These are phyloP conservation scores for Fraxinus floribunda DNA, from an alignment of 305 asterid genomes.

Conservation along the genomic window DNA sequence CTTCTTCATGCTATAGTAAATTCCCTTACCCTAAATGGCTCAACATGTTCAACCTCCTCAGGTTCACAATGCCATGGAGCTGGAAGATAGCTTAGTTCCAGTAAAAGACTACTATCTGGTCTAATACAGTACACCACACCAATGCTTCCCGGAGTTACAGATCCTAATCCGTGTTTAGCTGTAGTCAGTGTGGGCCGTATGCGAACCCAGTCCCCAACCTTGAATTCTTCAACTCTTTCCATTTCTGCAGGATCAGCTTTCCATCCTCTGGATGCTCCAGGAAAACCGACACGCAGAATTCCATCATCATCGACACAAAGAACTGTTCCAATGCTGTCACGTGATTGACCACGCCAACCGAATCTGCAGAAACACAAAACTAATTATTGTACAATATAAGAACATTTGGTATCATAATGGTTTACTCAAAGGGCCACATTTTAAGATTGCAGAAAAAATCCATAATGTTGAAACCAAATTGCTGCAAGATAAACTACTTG, in stretches of 20 bases:
- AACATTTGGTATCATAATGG: background rate
- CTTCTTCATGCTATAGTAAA: background rate
- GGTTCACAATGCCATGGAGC: conserved; percentile 99
- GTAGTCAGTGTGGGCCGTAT: conserved; percentile 89
- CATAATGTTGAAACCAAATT: background rate
- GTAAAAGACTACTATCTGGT: conserved; percentile 79
- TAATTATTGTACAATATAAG: conserved; percentile 9
- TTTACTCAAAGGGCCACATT: background rate
- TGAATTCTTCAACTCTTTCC: conserved; percentile 97
- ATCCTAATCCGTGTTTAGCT: conserved; percentile 92
- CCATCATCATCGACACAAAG: conserved; percentile 99
- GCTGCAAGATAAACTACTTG: background rate
- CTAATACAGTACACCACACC: conserved; percentile 84
- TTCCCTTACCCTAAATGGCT: conserved; percentile 81
- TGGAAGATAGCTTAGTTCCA: conserved; percentile 90
- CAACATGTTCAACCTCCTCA: conserved; percentile 93
- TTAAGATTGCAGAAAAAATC: background rate
- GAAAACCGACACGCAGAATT: conserved; percentile 90
- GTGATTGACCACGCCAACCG: conserved; percentile 95
- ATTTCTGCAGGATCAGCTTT: conserved; percentile 99
- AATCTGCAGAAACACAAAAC: conserved; percentile 50
- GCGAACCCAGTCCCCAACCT: conserved; percentile 98
- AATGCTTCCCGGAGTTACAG: conserved; percentile 91
- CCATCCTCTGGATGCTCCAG: conserved; percentile 99
- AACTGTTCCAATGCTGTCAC: conserved; percentile 88